Conservation (phyloP, 257 asterid species). For the Galeopsis tetrahit region DNA sequence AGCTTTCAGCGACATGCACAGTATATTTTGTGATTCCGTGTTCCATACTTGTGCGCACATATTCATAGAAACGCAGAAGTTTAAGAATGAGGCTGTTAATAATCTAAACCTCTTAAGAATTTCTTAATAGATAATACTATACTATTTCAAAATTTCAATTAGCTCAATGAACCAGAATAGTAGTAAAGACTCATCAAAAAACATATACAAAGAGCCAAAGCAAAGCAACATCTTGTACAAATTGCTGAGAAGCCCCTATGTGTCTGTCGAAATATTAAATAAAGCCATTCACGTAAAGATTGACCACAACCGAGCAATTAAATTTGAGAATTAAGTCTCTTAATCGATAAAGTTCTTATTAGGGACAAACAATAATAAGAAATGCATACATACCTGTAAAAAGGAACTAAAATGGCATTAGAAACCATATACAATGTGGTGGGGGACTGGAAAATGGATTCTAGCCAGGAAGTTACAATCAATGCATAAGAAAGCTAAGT, state of each 20-base stretch:
- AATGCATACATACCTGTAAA: background rate
- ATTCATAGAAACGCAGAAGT: background rate
- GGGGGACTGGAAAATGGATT: conserved; percentile 55
- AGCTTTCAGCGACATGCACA: too few relatives aligned
- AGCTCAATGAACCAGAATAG: background rate
- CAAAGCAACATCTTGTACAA: conserved; percentile 9
- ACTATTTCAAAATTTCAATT: background rate
- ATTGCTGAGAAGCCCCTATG: background rate
- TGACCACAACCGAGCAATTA: background rate
- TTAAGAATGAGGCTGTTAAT: background rate
- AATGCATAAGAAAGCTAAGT: conserved; percentile 47
- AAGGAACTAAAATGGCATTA: conserved; percentile 15
- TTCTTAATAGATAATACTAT: background rate
- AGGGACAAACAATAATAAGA: background rate
- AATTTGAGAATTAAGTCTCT: background rate
- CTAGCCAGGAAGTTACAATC: conserved; percentile 50
- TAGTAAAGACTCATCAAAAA: background rate
- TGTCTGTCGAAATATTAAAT: background rate
- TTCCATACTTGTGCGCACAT: background rate
- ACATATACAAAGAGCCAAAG: background rate
- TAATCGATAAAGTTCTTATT: background rate
- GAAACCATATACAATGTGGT: conserved; percentile 47
- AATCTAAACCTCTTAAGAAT: background rate
- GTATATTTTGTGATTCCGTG: too few relatives aligned
- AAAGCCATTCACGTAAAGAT: background rate